Base-by-base conservation (phyloP, 2,329 filamentous ascomycete genomes). In the Coniochaeta sp. region DNA sequence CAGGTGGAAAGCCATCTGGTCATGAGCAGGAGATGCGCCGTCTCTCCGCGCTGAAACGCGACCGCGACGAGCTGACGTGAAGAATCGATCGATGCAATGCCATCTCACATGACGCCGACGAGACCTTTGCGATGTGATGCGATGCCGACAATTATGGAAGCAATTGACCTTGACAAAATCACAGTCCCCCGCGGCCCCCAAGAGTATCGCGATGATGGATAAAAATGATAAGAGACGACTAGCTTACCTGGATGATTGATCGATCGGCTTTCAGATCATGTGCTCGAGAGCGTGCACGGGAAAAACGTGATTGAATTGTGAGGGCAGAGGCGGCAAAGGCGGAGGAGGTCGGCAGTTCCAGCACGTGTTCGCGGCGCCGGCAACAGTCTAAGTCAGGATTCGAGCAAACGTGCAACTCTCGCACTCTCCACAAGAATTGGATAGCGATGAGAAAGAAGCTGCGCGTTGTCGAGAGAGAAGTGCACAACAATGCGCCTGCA, bases 241-340 rank as follows among this genome's bases (percentile, higher is more conserved):
- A 52, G 47, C 47, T 52, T 52, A 52, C 47, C 47, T 52, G 47
- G 7, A 22, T 24, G 7, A 22, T 24, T 52, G 32, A 36, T 24
- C 38, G 54, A 24, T 36, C 30, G 30, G 30, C 30, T 38, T 38
- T 55, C 58, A 59, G 58, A 59, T 59, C 58, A 59, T 59, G 58
- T 59, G 58, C 58, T 40, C 34, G 34, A 52, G 50, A 59, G 24
- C 58, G 58, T 59, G 58, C 57, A 22, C 47, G 22, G 38, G 52
- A 56, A 55, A 40, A 59, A 55, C 58, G 58, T 59, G 58, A 59
- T 59, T n/a, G n/a, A n/a, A n/a, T n/a, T n/a, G 50, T 8, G 34
- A 17, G 47, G 58, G 26, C 32, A n/a, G n/a, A 12, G 17, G 24
- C 4, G 22, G 47, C 24, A 52, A 52, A 52, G 47, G 47, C 47